These are phyloP conservation scores for Syzygium aqueum DNA, from an alignment of 345 rosid genomes.

Conservation along the genomic window DNA sequence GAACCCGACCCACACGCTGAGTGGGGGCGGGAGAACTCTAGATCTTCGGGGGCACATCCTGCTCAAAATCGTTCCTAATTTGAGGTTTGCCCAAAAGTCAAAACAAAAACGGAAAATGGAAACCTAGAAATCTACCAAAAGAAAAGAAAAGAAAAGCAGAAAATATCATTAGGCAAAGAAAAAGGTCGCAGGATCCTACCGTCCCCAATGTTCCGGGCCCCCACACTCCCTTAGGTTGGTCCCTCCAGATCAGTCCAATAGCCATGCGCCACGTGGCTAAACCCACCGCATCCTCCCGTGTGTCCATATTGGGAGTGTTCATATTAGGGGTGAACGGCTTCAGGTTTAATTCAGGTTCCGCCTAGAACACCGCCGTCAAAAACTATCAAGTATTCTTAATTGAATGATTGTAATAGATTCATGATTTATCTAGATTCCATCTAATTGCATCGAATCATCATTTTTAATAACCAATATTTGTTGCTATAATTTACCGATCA, in stretches of 20 bases:
- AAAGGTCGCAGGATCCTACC: background rate
- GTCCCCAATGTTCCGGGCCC: background rate
- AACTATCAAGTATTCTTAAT: too few species aligned
- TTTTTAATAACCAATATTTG: too few species aligned
- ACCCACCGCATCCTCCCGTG: background rate
- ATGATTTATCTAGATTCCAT: too few species aligned
- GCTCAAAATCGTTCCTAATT: background rate
- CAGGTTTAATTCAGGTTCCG: too few species aligned
- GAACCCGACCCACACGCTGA: background rate
- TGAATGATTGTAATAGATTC: too few species aligned
- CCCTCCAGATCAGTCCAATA: background rate
- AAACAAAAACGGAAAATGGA: background rate
- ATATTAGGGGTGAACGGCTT: too few species aligned
- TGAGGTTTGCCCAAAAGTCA: background rate
- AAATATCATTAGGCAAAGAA: background rate
- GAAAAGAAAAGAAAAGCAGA: background rate
- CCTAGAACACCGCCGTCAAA: too few species aligned
- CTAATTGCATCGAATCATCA: too few species aligned
- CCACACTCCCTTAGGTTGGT: background rate
- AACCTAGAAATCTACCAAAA: background rate
- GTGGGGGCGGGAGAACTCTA: background rate
- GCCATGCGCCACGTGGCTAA: background rate
- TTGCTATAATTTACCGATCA: too few species aligned
- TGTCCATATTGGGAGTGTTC: background rate
- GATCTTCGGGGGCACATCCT: background rate